Evolutionary conservation across 1,284 basidiomycete genomes (phyloP), one percentile per base, ranked within the genome.

Genomic region (Stereum hirsutum): DNA sequence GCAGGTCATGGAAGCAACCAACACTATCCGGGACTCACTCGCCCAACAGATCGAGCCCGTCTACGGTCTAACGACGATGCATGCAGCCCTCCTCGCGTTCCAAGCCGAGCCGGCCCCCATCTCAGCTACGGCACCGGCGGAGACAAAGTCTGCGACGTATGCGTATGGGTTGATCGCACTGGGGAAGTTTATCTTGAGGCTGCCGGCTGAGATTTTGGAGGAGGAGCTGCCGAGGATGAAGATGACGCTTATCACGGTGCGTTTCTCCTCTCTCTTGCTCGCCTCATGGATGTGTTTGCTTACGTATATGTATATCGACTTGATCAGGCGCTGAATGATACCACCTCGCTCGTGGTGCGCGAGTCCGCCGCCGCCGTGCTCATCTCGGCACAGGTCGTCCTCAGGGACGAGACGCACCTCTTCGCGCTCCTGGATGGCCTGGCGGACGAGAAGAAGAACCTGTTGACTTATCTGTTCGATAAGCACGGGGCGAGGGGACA

Each of bases 401-500:
- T 91, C 24, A 75, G 76, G 26, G 87, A 90, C 54, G 88, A 90
- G 57, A 77, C 78, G 0, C 82, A 88, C 51, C 66, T 91, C 3
- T 89, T 89, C 53, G 68, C 75, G 21, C 72, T 91, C 24, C 64
- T 90, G 31, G 85, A 87, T 46, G 85, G 83, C 8, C 68, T 91
- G 27, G 76, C 81, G 11, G 81, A 87, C 49, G 86, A 87, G 54
- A 88, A 90, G 69, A 89, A 88, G 68, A 89, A 90, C 56, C 65
- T 90, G 23, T 66, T 90, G 41, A 87, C 87, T 1, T 90, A 90
- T 52, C 68, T 89, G 43, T 89, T 89, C 52, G 86, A 89, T 57
- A 89, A 89, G 58, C 83, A 88, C 53, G 77, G 79, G 26, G 81
- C 74, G 11, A 68, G 84, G 36, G 78, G 72, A 37, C 49, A 56